Evolutionary conservation across 495 filamentous ascomycete genomes (phyloP).

Genomic region (Cercophora sp.): DNA sequence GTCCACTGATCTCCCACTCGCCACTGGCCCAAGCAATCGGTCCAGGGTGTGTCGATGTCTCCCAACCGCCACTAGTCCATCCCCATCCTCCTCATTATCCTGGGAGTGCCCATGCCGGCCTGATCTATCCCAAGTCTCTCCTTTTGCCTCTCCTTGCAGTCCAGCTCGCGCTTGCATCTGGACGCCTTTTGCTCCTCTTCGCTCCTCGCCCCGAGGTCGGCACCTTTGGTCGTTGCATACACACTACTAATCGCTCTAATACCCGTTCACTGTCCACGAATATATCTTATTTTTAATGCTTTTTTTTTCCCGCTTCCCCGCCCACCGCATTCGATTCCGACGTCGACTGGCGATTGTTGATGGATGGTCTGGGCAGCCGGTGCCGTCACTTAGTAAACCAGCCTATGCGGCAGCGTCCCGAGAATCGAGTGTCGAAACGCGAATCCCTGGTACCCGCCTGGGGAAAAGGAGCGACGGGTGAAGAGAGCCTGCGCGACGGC

Average conservation of each 20-base stretch:
- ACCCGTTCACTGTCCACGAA: not conserved
- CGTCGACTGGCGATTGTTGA: constrained; percentile 1
- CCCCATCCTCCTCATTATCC: constrained; percentile 8
- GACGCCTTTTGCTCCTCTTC: constrained; percentile 5
- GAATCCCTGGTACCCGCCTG: not conserved
- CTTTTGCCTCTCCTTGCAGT: constrained; percentile 1
- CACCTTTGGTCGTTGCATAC: constrained; percentile 6
- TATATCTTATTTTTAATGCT: constrained; percentile 3
- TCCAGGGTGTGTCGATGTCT: constrained; percentile 2
- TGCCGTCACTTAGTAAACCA: constrained; percentile 3
- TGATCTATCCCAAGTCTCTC: not conserved
- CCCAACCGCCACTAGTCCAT: constrained; percentile 13
- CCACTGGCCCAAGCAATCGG: not conserved
- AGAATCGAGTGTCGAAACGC: constrained; percentile 6
- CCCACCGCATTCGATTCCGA: not conserved
- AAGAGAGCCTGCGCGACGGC: not conserved
- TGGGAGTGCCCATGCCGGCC: constrained; percentile 6
- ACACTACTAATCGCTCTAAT: constrained; percentile 9
- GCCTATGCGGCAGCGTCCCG: constrained; percentile 5
- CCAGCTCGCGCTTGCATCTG: not conserved
- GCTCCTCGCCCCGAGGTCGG: constrained; percentile 6
- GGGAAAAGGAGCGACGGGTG: too few relatives aligned
- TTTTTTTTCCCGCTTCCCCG: not conserved
- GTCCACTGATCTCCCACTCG: too few relatives aligned
- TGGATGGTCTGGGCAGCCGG: not conserved